Base-by-base conservation (phyloP, 192 early-diverging fungal genomes). In the Ambispora gerdemannii region DNA sequence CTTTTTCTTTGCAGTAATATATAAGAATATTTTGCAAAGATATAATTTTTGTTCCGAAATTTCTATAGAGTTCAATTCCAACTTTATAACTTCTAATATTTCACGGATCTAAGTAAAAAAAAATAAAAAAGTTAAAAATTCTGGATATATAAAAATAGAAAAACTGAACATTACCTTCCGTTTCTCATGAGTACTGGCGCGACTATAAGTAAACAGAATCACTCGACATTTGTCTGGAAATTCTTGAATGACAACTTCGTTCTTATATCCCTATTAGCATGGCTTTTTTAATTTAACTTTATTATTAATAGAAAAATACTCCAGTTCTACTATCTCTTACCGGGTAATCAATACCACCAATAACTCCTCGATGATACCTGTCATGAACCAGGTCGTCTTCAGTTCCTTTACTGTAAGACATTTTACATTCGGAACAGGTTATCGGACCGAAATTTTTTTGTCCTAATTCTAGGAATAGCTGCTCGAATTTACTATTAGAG, bases 331-430 rank as follows among this genome's bases (percentile, higher is more conserved):
- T 24, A 10, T 1, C 10, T 49, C 13, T 50, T 17, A 70, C 68
- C 32, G 77, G 73, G 69, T 78, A 82, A 27, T 74, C 75, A 56
- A 82, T 77, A 19, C 80, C 77, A 2, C 78, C 75, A 27, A 82
- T 11, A 24, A 34, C 63, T 10, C 62, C 75, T 20, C 71, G 67
- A 71, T 82, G 80, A 71, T 77, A 79, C 4, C 68, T 63, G 8
- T 76, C 75, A 74, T 82, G 80, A 6, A 78, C 66, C 28, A 63
- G 50, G 27, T 82, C 80, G 28, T 82, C 80, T 36, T 77, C 80
- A 11, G 72, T 75, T n/a, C 80, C 80, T 7, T 59, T 62, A n/a
- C 62, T 72, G 67, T 77, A 82, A 4, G 75, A 76, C 80, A 82
- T 82, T 28, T 73, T 49, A 33, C 80, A 82, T 31, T 79, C 73